Conservation (phyloP, 73 alveolate genomes). For the Paramecium bursaria region DNA sequence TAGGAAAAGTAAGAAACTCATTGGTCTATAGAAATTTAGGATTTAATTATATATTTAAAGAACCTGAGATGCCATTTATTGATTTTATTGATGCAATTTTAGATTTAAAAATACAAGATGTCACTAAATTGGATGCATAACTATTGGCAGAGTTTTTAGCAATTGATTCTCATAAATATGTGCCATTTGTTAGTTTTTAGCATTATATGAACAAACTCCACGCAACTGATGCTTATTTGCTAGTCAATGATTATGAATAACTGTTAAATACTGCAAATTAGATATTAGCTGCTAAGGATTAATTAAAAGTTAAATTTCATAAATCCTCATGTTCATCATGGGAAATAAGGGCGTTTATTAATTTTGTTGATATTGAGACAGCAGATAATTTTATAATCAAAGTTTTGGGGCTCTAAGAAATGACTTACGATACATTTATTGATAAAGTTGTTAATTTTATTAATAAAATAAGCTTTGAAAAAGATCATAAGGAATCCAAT, state of each 20-base stretch:
- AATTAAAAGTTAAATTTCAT: not conserved
- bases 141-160: conserved; percentile 51
- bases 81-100: conserved; percentile 36
- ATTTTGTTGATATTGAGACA: not conserved
- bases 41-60: conserved; percentile 15
- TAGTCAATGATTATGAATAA: conserved; percentile 49
- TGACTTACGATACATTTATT: conserved; percentile 35
- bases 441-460: conserved; percentile 43
- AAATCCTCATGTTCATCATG: conserved; percentile 4
- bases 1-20: conserved; percentile 31
- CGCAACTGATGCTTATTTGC: conserved; percentile 33
- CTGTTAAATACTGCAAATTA: conserved; percentile 32
- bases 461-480: conserved; percentile 24
- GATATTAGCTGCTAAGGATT: not conserved
- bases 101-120: conserved; percentile 55
- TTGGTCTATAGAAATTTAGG: conserved; percentile 41
- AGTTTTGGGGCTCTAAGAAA: conserved; percentile 11
- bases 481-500: not conserved
- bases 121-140: conserved; percentile 38
- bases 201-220: conserved; percentile 43
- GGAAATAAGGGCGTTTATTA: conserved; percentile 28
- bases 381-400: conserved; percentile 24
- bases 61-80: conserved; percentile 28
- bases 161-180: conserved; percentile 4
- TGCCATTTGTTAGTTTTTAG: conserved; percentile 14